phyloP scores from a whole-genome alignment of 805 yeast species.

The Ogataea trehalophila region DNA sequence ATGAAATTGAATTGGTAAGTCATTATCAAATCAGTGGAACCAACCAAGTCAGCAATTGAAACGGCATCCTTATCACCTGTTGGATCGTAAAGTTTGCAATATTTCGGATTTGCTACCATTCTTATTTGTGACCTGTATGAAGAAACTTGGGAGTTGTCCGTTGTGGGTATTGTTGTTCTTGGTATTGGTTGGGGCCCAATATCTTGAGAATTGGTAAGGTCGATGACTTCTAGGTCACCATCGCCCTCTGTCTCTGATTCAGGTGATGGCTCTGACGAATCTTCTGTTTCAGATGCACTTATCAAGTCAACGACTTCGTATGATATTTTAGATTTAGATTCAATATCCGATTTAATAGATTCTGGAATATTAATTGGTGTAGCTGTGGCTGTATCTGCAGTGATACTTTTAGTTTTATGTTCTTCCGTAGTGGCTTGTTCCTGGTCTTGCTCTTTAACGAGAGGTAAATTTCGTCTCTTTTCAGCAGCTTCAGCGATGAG shows the following conservation, averaged over 20 bases:
- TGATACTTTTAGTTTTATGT: background rate
- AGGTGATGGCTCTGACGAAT: too few species aligned
- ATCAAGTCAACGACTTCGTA: too few species aligned
- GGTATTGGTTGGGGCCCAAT: too few species aligned
- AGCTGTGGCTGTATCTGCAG: background rate
- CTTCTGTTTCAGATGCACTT: too few species aligned
- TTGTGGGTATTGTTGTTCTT: background rate
- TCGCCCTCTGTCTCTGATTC: too few species aligned
- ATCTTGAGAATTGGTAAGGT: too few species aligned
- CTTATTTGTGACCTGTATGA: constrained; percentile 23
- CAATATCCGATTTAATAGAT: too few species aligned
- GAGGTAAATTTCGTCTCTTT: constrained; percentile 3
- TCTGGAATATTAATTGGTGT: background rate
- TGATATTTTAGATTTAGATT: too few species aligned
- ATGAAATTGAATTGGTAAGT: constrained; percentile 32
- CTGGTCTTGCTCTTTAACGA: background rate
- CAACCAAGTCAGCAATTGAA: constrained; percentile 23
- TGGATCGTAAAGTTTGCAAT: constrained; percentile 17
- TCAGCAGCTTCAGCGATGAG: constrained; percentile 23
- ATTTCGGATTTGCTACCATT: constrained; percentile 19
- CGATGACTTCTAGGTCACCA: too few species aligned
- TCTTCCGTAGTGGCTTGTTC: background rate
- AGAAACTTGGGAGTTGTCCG: too few species aligned
- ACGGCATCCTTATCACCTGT: constrained; percentile 25
- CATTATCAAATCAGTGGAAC: constrained; percentile 16